Percentiles rank a stretch among this genome's conserved stretches.
Conservation (phyloP, 331 rosid species). For the Malus hybrid region DNA sequence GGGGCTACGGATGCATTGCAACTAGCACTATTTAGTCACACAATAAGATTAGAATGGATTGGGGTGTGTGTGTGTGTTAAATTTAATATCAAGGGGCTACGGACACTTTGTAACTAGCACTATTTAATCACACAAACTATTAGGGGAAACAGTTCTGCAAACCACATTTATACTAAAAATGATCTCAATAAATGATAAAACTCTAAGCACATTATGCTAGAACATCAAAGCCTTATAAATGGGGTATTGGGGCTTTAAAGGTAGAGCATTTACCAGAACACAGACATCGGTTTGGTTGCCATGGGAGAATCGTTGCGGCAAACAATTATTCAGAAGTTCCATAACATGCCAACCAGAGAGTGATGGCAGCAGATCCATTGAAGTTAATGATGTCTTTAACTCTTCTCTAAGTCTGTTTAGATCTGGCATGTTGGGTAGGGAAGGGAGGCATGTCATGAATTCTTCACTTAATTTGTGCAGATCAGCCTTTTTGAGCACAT, state of each 20-base stretch:
- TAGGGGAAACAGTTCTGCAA: background rate
- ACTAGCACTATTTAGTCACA: no score
- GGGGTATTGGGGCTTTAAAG: background rate
- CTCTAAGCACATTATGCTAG: background rate
- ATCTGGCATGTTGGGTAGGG: slow-evolving; percentile 54
- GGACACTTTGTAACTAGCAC: no score
- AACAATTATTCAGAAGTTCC: slow-evolving; percentile 70
- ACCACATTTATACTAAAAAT: background rate
- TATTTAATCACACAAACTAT: background rate
- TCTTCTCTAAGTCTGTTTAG: slow-evolving; percentile 53
- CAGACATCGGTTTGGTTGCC: slow-evolving; percentile 62
- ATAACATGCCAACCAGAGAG: slow-evolving; percentile 65
- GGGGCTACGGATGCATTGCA: no score
- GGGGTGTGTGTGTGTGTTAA: no score
- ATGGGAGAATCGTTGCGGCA: slow-evolving; percentile 74
- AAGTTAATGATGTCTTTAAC: slow-evolving; percentile 40
- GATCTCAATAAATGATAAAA: background rate
- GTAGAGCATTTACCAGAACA: slow-evolving; percentile 52
- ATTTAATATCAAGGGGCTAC: no score
- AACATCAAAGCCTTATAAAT: background rate
- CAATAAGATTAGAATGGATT: no score
- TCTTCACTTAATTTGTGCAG: slow-evolving; percentile 67
- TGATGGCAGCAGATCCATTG: slow-evolving; percentile 51
- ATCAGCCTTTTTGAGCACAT: slow-evolving; percentile 55
- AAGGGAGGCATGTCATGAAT: slow-evolving; percentile 73